Conservation (phyloP, 306 rosid species). For the Vigna radiata region DNA sequence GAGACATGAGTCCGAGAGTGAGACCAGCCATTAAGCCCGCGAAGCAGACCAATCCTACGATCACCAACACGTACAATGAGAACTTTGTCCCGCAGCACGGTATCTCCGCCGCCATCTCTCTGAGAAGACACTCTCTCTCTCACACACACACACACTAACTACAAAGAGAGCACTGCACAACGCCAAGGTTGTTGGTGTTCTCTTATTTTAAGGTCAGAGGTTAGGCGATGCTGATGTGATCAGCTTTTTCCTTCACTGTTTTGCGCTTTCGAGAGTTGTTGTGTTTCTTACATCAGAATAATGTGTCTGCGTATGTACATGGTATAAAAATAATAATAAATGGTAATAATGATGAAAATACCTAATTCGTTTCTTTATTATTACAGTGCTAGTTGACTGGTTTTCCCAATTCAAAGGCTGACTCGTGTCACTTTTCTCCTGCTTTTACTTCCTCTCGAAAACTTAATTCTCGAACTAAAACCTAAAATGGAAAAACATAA, state of each 20-base stretch:
- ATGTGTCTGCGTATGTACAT: not conserved
- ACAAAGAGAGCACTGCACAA: not conserved
- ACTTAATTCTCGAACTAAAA: no score
- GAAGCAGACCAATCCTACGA: constrained; percentile 73
- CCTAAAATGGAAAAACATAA: no score
- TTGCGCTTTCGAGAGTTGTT: not conserved
- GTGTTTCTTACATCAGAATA: not conserved
- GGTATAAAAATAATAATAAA: not conserved
- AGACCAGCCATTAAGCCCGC: constrained; percentile 99
- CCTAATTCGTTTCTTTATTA: not conserved
- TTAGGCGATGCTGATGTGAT: not conserved
- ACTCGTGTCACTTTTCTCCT: not conserved
- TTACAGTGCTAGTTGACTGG: not conserved
- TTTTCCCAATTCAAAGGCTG: not conserved
- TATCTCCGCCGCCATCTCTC: constrained; percentile 66
- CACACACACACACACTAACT: not conserved
- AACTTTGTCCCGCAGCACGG: constrained; percentile 73
- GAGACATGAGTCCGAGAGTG: constrained; percentile 96
- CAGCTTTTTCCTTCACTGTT: not conserved
- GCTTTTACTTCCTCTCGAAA: not conserved
- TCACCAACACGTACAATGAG: constrained; percentile 56
- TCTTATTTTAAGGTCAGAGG: constrained; percentile 1
- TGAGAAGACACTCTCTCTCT: not conserved
- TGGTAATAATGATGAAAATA: not conserved
- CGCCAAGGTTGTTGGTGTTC: not conserved